Evolutionary conservation across 1,139 yeast species (phyloP).

Genomic region (Nadsonia starkeyi-henricii): DNA sequence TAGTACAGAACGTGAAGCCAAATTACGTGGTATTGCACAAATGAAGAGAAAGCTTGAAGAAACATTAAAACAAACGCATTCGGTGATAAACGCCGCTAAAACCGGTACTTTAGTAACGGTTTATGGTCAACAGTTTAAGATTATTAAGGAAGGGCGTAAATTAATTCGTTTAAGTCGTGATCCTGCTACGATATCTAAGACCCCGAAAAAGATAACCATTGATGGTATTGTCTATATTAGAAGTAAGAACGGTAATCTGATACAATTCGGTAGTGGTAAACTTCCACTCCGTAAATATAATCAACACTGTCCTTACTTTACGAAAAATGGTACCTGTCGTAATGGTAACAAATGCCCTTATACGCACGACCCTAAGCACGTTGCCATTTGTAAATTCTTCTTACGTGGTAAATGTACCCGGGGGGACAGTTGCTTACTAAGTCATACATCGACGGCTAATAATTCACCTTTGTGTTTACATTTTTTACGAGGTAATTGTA

Average conservation of each 20-base stretch:
- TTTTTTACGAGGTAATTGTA: constrained; percentile 37
- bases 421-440: constrained; percentile 34
- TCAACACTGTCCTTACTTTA: constrained; percentile 19
- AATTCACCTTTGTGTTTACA: constrained; percentile 57
- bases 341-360: constrained; percentile 41
- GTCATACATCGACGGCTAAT: constrained; percentile 44
- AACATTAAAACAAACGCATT: background rate
- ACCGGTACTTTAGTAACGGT: constrained; percentile 16
- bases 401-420: constrained; percentile 35
- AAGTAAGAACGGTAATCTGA: constrained; percentile 18
- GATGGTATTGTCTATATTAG: constrained; percentile 18
- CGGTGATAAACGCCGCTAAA: constrained; percentile 5
- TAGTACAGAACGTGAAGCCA: background rate
- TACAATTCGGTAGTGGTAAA: constrained; percentile 4
- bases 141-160: constrained; percentile 14
- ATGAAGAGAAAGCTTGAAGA: constrained; percentile 1
- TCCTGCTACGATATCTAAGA: background rate
- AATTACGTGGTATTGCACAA: constrained; percentile 3
- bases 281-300: background rate
- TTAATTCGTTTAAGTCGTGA: constrained; percentile 12
- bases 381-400: constrained; percentile 42
- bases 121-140: constrained; percentile 9
- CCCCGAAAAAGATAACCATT: constrained; percentile 16
- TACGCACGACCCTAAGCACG: constrained; percentile 36
- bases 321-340: constrained; percentile 31